Evolutionary conservation across 768 basidiomycete genomes (phyloP), one percentile per base, ranked within the genome.

Genomic region (Dendrothele bispora): DNA sequence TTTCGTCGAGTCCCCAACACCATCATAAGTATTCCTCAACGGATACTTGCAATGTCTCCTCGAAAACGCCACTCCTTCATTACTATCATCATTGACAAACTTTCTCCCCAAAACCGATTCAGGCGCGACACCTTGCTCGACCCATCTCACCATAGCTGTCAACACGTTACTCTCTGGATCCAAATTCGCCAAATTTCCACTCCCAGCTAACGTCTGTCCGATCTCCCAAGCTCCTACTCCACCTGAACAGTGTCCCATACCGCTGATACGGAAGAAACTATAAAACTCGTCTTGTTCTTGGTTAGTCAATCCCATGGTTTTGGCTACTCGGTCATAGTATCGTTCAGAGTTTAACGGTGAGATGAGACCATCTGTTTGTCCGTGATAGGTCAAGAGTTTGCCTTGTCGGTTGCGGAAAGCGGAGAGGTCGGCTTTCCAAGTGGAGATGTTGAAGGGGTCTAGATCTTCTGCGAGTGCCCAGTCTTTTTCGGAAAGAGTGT

Each of bases 261-360:
- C 59, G 11, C 57, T 55, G 14, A 56, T 46, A 22, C 54, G 40
- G 51, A 60, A 60, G 39, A 60, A 52, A 14, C 59, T 50, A 43
- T 58, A 60, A 39, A 56, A 60, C 12, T 52, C 49, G 52, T 60
- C 57, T 18, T 56, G 35, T 6, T 51, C 51, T 15, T 39, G 25
- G 17, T 26, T 42, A 4, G 50, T 46, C 15, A 45, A 32, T 24
- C 42, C 52, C 48, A 58, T 56, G 11, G 55, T 49, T 26, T 50
- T 32, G 14, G 57, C 44, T 17, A 60, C 49, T 21, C 54, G 53
- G 38, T 49, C 39, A 32, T 58, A 55, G 17, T 49, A 48, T 39
- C 50, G 37, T 25, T 54, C 47, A 12, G 52, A 55, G 39, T 52
- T 56, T 17, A 43, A 46, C 11, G 59, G 49, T 2, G 57, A 43